Evolutionary conservation across 805 yeast genomes (phyloP).

Genomic region (Metschnikowia peoriensis): DNA sequence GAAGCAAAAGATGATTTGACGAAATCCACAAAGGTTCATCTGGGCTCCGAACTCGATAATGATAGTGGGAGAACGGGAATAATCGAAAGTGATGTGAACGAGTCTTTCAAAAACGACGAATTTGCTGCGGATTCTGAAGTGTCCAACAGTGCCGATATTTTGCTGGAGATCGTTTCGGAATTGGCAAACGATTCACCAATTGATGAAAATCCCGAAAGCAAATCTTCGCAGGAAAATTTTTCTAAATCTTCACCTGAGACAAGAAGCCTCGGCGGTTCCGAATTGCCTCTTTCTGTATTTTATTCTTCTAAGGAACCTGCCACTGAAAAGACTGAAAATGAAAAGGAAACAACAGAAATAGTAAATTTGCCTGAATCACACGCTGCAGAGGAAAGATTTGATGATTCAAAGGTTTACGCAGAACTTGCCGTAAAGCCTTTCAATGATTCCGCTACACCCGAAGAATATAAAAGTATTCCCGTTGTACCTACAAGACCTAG

Average conservation of each 20-base stretch:
- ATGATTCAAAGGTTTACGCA: no score
- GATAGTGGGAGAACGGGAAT: background rate
- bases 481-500: background rate
- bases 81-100: background rate
- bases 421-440: no score
- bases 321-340: no score
- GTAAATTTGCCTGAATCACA: no score
- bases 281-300: no score
- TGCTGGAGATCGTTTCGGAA: constrained; percentile 7
- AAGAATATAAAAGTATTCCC: background rate
- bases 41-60: background rate
- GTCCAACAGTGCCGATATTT: constrained; percentile 2
- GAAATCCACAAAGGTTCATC: background rate
- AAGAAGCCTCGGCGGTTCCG: no score
- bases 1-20: background rate
- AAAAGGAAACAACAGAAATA: no score
- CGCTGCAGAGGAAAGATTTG: no score
- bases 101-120: background rate
- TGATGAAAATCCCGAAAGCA: background rate
- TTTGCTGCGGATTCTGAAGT: background rate
- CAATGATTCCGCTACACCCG: background rate
- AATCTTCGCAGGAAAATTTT: background rate
- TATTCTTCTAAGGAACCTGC: no score
- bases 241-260: background rate
- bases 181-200: background rate